phyloP scores from a whole-genome alignment of 495 filamentous ascomycete genomes.

The Friedmanniomyces simplex region DNA sequence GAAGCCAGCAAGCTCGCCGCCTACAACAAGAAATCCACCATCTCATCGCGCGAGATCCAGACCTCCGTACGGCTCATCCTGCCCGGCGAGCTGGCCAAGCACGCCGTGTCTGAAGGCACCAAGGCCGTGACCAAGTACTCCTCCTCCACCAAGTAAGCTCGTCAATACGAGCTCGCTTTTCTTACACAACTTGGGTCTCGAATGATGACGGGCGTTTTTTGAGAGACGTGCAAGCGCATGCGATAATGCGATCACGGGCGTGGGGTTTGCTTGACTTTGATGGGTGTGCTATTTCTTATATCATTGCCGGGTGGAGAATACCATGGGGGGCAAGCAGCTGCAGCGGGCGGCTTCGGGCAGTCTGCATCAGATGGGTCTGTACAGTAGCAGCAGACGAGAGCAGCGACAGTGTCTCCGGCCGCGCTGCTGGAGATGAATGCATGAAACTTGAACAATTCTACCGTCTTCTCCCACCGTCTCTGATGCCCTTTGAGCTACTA shows the following conservation, averaged over 20 bases:
- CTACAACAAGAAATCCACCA: slow-evolving; percentile 99
- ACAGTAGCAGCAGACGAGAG: slow-evolving; percentile 17
- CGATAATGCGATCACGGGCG: slow-evolving; percentile 36
- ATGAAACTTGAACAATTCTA: slow-evolving; percentile 9
- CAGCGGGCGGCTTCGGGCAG: slow-evolving; percentile 1
- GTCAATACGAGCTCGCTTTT: neutral
- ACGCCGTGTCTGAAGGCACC: slow-evolving; percentile 97
- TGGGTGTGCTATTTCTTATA: slow-evolving; percentile 12
- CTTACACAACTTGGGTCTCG: slow-evolving; percentile 14
- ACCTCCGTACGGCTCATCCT: slow-evolving; percentile 97
- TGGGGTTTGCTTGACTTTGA: slow-evolving; percentile 24
- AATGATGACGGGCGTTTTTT: slow-evolving; percentile 24
- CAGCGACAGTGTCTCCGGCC: slow-evolving; percentile 9
- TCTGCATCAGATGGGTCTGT: slow-evolving; percentile 5
- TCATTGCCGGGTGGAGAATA: slow-evolving; percentile 7
- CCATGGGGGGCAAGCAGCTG: neutral
- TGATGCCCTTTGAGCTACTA: neutral
- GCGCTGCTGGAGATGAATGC: slow-evolving; percentile 16
- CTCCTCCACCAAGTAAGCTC: slow-evolving; percentile 88
- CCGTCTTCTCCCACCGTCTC: neutral
- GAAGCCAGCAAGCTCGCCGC: slow-evolving; percentile 98
- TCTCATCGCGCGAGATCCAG: slow-evolving; percentile 98
- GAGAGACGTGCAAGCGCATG: neutral
- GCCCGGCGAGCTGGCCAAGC: slow-evolving; percentile 96
- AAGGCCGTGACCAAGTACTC: slow-evolving; percentile 99